phyloP scores from a whole-genome alignment of 257 asterid species.

The Coffea canephora region DNA sequence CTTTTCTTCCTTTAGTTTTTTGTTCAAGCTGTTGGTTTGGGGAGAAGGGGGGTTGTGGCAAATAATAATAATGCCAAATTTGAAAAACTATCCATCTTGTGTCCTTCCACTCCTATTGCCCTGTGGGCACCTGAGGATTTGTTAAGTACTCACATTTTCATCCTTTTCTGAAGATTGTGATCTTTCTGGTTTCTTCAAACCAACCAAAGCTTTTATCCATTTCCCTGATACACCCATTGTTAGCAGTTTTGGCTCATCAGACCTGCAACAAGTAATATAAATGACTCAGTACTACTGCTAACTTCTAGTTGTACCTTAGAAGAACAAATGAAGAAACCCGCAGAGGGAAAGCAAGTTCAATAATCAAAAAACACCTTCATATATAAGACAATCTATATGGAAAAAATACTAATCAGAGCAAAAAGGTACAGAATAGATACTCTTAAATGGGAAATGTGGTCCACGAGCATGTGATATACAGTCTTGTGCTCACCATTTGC shows the following conservation, averaged over 20 bases:
- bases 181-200: constrained; percentile 71
- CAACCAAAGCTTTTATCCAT: constrained; percentile 82
- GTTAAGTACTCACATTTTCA: constrained; percentile 56
- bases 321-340: constrained; percentile 5
- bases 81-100: not conserved
- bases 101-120: not conserved
- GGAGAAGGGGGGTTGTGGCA: not conserved
- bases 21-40: not conserved
- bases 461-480: not conserved
- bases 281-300: constrained; percentile 14
- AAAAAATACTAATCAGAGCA: not conserved
- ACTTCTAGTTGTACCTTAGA: not conserved
- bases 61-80: not conserved
- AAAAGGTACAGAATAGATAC: constrained; percentile 1
- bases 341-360: not conserved
- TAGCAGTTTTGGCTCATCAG: constrained; percentile 16
- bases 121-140: not conserved
- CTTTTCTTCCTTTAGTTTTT: not conserved
- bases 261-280: constrained; percentile 41
- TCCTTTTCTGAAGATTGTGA: constrained; percentile 59
- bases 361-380: not conserved
- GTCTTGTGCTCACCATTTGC: not conserved
- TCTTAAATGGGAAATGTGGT: not conserved
- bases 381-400: not conserved
- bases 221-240: constrained; percentile 88